Evolutionary conservation across 306 rosid genomes (phyloP), one percentile per base, ranked within the genome.

Genomic region (Cucumis cinereus): DNA sequence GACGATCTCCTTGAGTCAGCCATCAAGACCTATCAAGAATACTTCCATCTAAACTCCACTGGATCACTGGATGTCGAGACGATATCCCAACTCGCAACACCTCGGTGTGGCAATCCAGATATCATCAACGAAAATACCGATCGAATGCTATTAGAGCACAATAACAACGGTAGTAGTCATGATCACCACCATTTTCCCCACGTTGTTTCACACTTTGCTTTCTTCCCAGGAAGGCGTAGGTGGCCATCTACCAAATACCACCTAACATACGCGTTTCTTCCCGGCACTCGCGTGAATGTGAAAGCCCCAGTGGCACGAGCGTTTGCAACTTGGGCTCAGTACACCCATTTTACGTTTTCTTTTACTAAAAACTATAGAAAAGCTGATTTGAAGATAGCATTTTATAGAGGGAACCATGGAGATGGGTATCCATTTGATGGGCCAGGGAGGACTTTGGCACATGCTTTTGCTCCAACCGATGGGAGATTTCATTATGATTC

Each of bases 401-500:
- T 76, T 36, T 41, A 17, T 7, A 8, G 20, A 43, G 59, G 79
- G 0, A 41, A 76, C 30, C 79, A 76, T 17, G 73, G 73, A 24
- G 79, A 76, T 11, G 58, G 60, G 7, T 24, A 38, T n/a, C 79
- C 79, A 10, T 76, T 76, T 26, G 60, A 76, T 11, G 79, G 79
- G 3, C 15, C 22, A 2, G 79, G 71, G 0, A 73, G 79, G 45
- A 23, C 53, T 7, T 26, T 76, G 19, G 79, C 71, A 3, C 79
- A 76, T 76, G 79, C 79, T 4, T 60, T 59, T 61, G 58, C 79
- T 9, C 79, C 79, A 0, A 43, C 57, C 0, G 79, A 76, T 76
- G 79, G 79, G 24, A 60, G 79, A 8, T 76, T 76, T 24, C 79
- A 76, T 30, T 76, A 43, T 30, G 79, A 76, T 76, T 56, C 41